phyloP scores from a whole-genome alignment of 441 rosid species.

The Aquilaria agallochum region DNA sequence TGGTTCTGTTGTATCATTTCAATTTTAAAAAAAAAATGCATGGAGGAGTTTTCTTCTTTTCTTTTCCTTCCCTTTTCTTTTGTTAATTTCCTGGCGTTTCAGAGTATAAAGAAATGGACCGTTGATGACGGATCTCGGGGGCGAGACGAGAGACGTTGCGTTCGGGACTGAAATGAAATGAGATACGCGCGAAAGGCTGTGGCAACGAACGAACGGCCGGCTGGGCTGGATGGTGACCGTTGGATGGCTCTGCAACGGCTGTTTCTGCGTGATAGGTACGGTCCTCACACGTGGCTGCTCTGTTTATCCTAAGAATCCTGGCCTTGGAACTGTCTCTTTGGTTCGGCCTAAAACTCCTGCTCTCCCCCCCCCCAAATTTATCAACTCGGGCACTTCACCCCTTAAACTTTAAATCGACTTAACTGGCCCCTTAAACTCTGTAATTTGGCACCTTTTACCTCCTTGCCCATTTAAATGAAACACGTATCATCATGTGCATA shows the following conservation, averaged over 20 bases:
- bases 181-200: too few relatives aligned
- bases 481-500: too few relatives aligned
- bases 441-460: too few relatives aligned
- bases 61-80: not conserved
- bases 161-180: not conserved
- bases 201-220: not conserved
- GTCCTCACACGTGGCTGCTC: constrained; percentile 15
- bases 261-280: constrained; percentile 9
- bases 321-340: too few relatives aligned
- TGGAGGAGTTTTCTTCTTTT: not conserved
- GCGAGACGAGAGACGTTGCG: not conserved
- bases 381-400: too few relatives aligned
- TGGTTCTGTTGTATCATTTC: not conserved
- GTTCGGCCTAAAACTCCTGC: too few relatives aligned
- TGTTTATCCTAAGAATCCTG: not conserved
- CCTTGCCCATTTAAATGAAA: too few relatives aligned
- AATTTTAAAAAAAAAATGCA: too few relatives aligned
- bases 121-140: constrained; percentile 33
- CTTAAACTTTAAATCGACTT: too few relatives aligned
- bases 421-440: too few relatives aligned
- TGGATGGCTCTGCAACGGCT: constrained; percentile 18
- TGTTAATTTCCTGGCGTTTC: too few relatives aligned
- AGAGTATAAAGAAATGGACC: constrained; percentile 15
- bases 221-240: constrained; percentile 10
- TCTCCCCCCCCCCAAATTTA: too few relatives aligned